Conservation (phyloP, 345 rosid species). For the Raphanus raphanistrum region DNA sequence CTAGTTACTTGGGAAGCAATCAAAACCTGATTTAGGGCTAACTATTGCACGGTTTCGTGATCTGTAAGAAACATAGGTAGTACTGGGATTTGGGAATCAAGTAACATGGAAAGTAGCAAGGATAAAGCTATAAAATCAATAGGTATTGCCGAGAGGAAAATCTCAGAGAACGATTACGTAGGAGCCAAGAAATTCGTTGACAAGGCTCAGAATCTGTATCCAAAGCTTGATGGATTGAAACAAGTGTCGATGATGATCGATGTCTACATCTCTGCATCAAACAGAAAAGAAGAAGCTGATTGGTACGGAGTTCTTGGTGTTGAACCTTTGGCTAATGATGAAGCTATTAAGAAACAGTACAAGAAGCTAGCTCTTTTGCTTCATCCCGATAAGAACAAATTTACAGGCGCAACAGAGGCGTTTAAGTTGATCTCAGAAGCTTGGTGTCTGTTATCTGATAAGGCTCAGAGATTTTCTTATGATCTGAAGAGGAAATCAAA, state of each 20-base stretch:
- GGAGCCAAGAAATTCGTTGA: background rate
- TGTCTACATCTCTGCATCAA: slow-evolving; percentile 4
- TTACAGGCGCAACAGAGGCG: slow-evolving; percentile 71
- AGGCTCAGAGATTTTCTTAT: slow-evolving; percentile 56
- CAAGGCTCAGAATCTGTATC: slow-evolving; percentile 30
- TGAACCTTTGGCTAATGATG: slow-evolving; percentile 59
- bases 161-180: background rate
- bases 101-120: slow-evolving; percentile 10
- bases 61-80: background rate
- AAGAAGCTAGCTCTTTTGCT: slow-evolving; percentile 66
- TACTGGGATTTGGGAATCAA: no score
- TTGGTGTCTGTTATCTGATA: slow-evolving; percentile 70
- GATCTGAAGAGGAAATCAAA: slow-evolving; percentile 47
- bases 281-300: slow-evolving; percentile 47
- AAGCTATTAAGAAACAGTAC: slow-evolving; percentile 56
- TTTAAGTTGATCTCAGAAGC: slow-evolving; percentile 70
- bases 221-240: slow-evolving; percentile 23
- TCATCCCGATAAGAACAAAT: slow-evolving; percentile 88
- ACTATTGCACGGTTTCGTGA: background rate
- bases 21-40: background rate
- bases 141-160: slow-evolving; percentile 10
- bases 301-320: slow-evolving; percentile 74
- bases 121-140: slow-evolving; percentile 15
- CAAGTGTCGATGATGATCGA: slow-evolving; percentile 14
- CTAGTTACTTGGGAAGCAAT: background rate